phyloP scores from a whole-genome alignment of 139 green algal genomes.

The Gonium pectorale region DNA sequence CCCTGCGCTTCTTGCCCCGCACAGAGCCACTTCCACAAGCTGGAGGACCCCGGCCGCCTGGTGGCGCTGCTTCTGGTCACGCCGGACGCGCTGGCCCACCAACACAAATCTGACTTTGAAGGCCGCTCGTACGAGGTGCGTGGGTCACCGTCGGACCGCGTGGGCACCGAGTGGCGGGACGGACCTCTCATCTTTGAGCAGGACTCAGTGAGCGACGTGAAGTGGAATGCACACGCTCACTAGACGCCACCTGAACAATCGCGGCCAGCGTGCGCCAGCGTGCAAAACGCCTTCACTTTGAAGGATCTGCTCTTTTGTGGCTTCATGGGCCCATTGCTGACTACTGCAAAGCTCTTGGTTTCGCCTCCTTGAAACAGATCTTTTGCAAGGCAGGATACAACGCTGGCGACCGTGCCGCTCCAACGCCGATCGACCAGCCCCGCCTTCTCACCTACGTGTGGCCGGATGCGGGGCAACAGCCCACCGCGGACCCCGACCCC shows the following conservation, averaged over 20 bases:
- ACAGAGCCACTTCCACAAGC: conserved; percentile 29
- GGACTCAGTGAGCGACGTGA: no score
- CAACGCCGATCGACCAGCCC: not conserved
- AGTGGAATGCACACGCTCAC: no score
- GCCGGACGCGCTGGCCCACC: conserved; percentile 30
- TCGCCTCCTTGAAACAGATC: not conserved
- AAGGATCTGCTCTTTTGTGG: no score
- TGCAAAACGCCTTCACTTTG: no score
- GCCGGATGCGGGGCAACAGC: not conserved
- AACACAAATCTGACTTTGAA: conserved; percentile 40
- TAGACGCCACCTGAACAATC: no score
- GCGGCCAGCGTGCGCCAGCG: no score
- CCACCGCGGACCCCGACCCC: not conserved
- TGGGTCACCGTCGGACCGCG: no score
- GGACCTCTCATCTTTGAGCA: no score
- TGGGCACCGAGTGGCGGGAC: no score
- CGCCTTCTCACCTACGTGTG: conserved; percentile 35
- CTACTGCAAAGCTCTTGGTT: not conserved
- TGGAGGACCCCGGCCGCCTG: conserved; percentile 24
- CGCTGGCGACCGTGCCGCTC: not conserved
- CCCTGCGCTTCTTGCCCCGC: not conserved
- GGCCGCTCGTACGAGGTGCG: conserved; percentile 22
- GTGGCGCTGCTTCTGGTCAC: conserved; percentile 33
- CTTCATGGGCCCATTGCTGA: no score
- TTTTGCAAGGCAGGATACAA: not conserved